Conservation (phyloP, 2,329 filamentous ascomycete species). For the Fusarium staphyleae region DNA sequence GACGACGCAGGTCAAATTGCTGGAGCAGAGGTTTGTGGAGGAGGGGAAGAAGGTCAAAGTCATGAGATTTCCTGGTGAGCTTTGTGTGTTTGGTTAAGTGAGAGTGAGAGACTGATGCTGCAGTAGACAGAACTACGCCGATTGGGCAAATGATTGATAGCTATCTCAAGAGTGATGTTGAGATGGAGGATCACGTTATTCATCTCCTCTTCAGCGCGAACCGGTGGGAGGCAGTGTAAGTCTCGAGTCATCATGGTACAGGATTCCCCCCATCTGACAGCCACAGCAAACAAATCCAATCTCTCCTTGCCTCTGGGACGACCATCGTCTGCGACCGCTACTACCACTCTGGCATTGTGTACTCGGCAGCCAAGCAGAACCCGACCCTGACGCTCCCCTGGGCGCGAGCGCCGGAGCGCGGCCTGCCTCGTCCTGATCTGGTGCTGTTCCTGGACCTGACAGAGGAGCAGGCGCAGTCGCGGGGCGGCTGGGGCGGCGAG, state of each 20-base stretch:
- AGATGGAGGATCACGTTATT: constrained; percentile 87
- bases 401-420: constrained; percentile 85
- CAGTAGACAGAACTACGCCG: constrained; percentile 76
- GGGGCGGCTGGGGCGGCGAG: constrained; percentile 90
- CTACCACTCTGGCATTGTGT: constrained; percentile 93
- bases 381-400: constrained; percentile 74
- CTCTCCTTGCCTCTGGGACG: constrained; percentile 67
- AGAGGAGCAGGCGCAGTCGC: constrained; percentile 71
- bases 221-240: constrained; percentile 77
- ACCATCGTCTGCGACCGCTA: constrained; percentile 91
- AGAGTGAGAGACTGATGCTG: constrained; percentile 11
- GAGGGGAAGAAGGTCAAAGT: constrained; percentile 58
- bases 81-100: constrained; percentile 6
- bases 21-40: constrained; percentile 63
- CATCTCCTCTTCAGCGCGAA: constrained; percentile 92
- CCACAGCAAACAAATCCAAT: constrained; percentile 57
- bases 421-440: constrained; percentile 85
- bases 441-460: constrained; percentile 88
- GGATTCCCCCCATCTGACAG: constrained; percentile 1
- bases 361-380: constrained; percentile 86
- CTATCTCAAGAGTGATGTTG: constrained; percentile 75
- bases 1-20: constrained; percentile 82
- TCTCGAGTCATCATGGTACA: constrained; percentile 32
- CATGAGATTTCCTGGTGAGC: constrained; percentile 66
- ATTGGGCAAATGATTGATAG: constrained; percentile 87